Base-by-base conservation (phyloP, 1,139 yeast species). In the Suhomyces anneliseae region DNA sequence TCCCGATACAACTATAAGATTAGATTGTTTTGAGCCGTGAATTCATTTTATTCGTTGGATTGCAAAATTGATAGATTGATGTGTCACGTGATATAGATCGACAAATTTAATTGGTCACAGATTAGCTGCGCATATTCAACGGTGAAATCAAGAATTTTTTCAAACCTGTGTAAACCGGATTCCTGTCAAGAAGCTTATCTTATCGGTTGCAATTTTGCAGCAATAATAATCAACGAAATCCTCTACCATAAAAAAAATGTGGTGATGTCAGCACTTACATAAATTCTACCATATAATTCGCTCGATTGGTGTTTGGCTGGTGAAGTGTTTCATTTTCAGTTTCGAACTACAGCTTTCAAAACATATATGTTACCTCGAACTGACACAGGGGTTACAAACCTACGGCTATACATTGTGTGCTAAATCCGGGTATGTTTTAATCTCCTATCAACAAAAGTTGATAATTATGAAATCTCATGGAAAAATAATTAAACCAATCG, bases 81-180 rank as follows among this genome's bases (percentile, higher is more conserved):
- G 32, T 4, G 32, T 29, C 32, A 29, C 32, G 32, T 29, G 32
- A 29, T 4, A 4, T 1, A 9, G n/a, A 9, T 29, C 11, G 4
- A 3, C 32, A 11, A 7, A 9, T 34, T 11, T 39, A 31, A 39
- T 39, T 39, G 42, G 42, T 26, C 24, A n/a, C 37, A 39, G 36
- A 39, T 39, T 29, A 27, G 15, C 36, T 38, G 40, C 7, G 15
- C 32, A 29, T 5, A 29, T 29, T 29, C 9, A 29, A 19, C 24
- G 24, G 24, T 19, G 24, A 19, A 6, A 6, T 19, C 32, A 11
- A 14, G 31, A 11, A 36, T 36, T 10, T 33, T 10, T 14, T 19
- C 36, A 41, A 41, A 36, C 45, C 45, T 36, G 11, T 35, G 33
- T 19, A 9, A 38, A 9, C 42, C 24, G 45, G 45, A 43, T 11